Conservation (phyloP, 2,329 filamentous ascomycete genomes). For the Clonostachys byssicola region DNA sequence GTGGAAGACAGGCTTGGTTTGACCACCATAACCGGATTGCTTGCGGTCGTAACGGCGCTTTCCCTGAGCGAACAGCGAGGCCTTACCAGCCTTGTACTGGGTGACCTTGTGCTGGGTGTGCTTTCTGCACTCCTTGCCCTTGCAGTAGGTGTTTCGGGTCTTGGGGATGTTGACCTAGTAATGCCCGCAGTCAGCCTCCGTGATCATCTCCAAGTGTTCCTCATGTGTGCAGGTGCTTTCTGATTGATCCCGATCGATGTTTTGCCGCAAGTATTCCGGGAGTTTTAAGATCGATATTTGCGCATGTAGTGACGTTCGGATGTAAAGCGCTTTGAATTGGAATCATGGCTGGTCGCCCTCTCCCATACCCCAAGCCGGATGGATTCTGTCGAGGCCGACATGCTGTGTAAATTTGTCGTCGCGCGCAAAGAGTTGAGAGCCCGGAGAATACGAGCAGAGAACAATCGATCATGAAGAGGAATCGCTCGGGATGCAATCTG, state of each 20-base stretch:
- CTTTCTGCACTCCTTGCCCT: slow-evolving; percentile 90
- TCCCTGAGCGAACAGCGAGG: slow-evolving; percentile 94
- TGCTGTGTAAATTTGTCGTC: not conserved
- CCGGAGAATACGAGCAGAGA: not conserved
- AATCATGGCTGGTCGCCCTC: no score
- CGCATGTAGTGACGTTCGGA: no score
- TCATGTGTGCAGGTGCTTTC: not conserved
- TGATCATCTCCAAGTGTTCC: not conserved
- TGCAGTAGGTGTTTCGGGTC: slow-evolving; percentile 96
- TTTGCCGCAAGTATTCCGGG: not conserved
- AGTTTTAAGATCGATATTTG: not conserved
- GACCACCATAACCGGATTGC: slow-evolving; percentile 99
- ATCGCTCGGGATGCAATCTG: not conserved
- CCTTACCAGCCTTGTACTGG: slow-evolving; percentile 97
- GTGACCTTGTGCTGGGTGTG: slow-evolving; percentile 91
- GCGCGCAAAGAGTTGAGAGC: not conserved
- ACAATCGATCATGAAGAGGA: slow-evolving; percentile 2
- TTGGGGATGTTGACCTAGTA: slow-evolving; percentile 93
- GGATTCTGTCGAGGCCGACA: no score
- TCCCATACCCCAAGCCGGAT: no score
- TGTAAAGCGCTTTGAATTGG: no score
- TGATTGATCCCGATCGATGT: not conserved
- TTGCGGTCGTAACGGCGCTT: slow-evolving; percentile 99
- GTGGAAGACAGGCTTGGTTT: slow-evolving; percentile 99
- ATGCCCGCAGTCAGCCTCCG: slow-evolving; percentile 6